Base-by-base conservation (phyloP, 176 grass and related monocot species). In the Luzula sylvatica region DNA sequence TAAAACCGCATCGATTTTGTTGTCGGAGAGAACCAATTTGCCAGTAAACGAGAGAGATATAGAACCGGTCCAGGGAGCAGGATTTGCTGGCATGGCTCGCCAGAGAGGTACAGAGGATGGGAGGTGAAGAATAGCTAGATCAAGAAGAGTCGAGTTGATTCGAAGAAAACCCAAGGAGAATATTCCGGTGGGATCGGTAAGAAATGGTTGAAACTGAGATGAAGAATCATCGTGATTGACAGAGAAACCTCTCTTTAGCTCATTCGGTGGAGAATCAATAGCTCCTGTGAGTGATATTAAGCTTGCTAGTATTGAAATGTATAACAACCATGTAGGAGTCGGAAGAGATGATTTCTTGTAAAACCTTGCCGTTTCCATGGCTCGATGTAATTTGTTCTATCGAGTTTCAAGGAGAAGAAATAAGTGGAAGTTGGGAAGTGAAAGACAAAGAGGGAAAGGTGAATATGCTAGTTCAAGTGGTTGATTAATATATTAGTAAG, bases 81-180 rank as follows among this genome's bases (percentile, higher is more conserved):
- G 55, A 23, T 38, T 60, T 24, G 70, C 76, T 2, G 58, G 78
- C 30, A 67, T 65, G 6, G 90, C 84, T 25, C 77, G 81, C 92
- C 92, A 96, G 29, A 96, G 59, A 0, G 85, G 63, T 61, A 85
- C 57, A 0, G 78, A 75, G 1, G 92, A 96, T 28, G 92, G 74
- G 1, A 77, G 68, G 65, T 96, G 92, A 61, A 96, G 40, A 19
- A 96, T 59, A 18, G 78, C 85, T 50, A 96, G 85, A 58, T 89
- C 77, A 32, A 96, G 81, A 52, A 65, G 54, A 51, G 53, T 76
- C 43, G 59, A 39, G 69, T 86, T 71, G 30, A 82, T 35, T 19
- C 77, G 70, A 66, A 89, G 84, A 77, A 89, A 89, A 4, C 85
- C 84, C 3, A 96, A 59, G 49, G 71, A 80, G 81, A 96, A 96